Percentiles rank a stretch among this genome's conserved stretches.
Conservation (phyloP, 495 filamentous ascomycete genomes). For the Lasiosphaeris hirsuta region DNA sequence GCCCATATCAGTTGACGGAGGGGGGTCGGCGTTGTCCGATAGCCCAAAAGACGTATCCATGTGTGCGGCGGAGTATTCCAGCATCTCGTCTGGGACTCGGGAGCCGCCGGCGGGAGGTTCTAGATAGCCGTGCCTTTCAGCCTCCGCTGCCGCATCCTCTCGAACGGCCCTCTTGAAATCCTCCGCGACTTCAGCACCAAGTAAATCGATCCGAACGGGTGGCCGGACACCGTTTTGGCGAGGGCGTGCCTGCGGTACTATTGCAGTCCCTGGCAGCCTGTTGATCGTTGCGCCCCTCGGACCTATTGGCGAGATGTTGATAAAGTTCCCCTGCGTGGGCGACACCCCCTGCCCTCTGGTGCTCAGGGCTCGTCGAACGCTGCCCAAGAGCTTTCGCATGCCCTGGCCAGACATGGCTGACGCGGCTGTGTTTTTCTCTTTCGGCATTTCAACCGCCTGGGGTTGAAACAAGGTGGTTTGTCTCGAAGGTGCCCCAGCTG, state of each 20-base stretch:
- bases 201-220: constrained; percentile 64
- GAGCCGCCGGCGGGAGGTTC: constrained; percentile 11
- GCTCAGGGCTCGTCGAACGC: constrained; percentile 82
- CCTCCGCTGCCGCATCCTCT: constrained; percentile 50
- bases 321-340: constrained; percentile 44
- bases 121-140: constrained; percentile 26
- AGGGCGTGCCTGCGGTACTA: constrained; percentile 51
- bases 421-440: constrained; percentile 36
- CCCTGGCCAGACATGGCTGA: constrained; percentile 58
- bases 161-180: constrained; percentile 66
- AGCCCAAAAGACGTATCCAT: constrained; percentile 30
- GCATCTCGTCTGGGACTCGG: constrained; percentile 14
- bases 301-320: constrained; percentile 50
- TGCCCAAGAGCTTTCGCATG: constrained; percentile 82
- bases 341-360: constrained; percentile 54
- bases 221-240: constrained; percentile 40
- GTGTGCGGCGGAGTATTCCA: constrained; percentile 41
- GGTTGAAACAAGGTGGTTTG: constrained; percentile 50
- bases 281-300: constrained; percentile 49
- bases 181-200: constrained; percentile 73
- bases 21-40: constrained; percentile 16
- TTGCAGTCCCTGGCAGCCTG: constrained; percentile 50
- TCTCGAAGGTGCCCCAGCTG: constrained; percentile 37
- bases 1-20: constrained; percentile 45
- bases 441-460: constrained; percentile 31